Conservation (phyloP, 1,284 basidiomycete species). For the Acaromyces ingoldii region DNA sequence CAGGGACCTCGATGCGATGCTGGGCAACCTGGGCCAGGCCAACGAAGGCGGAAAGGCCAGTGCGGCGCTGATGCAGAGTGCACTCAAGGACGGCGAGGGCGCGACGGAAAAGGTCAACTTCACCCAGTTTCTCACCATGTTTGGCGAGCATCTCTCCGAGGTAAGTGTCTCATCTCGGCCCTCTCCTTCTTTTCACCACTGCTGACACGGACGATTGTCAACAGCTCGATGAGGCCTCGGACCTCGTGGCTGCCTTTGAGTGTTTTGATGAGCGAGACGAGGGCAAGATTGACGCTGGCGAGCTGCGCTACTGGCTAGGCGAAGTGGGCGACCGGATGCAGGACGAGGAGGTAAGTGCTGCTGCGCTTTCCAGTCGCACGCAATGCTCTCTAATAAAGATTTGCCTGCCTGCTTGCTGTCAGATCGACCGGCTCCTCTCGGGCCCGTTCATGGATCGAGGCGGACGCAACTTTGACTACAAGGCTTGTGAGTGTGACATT, state of each 20-base stretch:
- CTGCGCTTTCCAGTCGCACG: background rate
- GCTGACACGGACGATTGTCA: background rate
- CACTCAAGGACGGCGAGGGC: constrained; percentile 5
- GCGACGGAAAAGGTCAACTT: constrained; percentile 29
- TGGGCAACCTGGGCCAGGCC: constrained; percentile 42
- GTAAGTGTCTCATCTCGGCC: constrained; percentile 6
- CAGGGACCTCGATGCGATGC: constrained; percentile 42
- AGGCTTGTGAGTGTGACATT: constrained; percentile 30
- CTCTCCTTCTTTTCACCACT: background rate
- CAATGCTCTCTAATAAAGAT: background rate
- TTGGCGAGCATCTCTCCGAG: constrained; percentile 35
- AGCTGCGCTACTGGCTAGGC: constrained; percentile 39
- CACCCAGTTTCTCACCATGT: constrained; percentile 49
- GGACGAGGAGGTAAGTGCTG: constrained; percentile 26
- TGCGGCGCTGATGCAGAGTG: background rate
- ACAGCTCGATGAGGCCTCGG: constrained; percentile 37
- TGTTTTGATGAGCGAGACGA: constrained; percentile 49
- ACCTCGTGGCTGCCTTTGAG: constrained; percentile 45
- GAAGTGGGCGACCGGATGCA: constrained; percentile 44
- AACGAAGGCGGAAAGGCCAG: too few relatives aligned
- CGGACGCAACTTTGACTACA: constrained; percentile 46
- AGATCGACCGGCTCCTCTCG: constrained; percentile 32
- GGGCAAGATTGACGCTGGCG: constrained; percentile 36
- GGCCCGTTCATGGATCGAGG: constrained; percentile 44
- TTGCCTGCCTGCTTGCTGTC: background rate